Evolutionary conservation across 129 eudicot species (phyloP), one percentile per base, ranked within the genome.

Genomic region (Lactuca saligna): DNA sequence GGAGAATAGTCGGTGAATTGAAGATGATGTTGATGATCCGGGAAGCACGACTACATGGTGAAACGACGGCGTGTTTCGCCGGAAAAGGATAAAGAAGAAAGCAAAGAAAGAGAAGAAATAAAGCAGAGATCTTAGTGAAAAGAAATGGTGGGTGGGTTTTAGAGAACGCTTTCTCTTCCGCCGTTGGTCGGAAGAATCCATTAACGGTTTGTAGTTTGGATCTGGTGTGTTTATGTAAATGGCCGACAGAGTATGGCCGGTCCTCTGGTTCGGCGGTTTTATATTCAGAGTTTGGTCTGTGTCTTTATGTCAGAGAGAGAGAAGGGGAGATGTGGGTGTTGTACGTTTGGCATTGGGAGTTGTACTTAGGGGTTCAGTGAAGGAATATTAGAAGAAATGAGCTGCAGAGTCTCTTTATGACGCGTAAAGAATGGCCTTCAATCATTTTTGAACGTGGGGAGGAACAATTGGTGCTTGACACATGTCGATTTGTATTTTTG

Each of bases 11-110:
- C 12, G 78, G 68, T 70, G 80, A 41, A 71, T 61, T 39, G 88
- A 82, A 14, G 70, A 54, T 6, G 81, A 54, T 6, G 81, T 70
- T 14, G 95, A 82, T 38, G 82, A 78, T 55, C 78, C 70, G 5
- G 90, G 74, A 56, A 83, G 80, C 3, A 85, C 63, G 32, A 88
- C 68, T 56, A 82, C 82, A 2, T 86, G 82, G n/a, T 54, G 78
- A 38, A 88, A 72, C 60, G 70, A 63, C 14, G 79, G 63, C 8
- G 88, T 61, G 63, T 62, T 15, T 53, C 8, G 59, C 76, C 84
- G 59, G 78, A 68, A 6, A 48, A 86, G 33, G 3, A 90, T 42
- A 37, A 72, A 84, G 15, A 84, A 60, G 57, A 82, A 77, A 37
- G 60, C 38, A 17, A 84, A 57, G 70, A 90, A 86, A 39, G 67